These are phyloP conservation scores for Debaryomyces hansenii DNA, from an alignment of 805 yeast species.

Conservation along the genomic window DNA sequence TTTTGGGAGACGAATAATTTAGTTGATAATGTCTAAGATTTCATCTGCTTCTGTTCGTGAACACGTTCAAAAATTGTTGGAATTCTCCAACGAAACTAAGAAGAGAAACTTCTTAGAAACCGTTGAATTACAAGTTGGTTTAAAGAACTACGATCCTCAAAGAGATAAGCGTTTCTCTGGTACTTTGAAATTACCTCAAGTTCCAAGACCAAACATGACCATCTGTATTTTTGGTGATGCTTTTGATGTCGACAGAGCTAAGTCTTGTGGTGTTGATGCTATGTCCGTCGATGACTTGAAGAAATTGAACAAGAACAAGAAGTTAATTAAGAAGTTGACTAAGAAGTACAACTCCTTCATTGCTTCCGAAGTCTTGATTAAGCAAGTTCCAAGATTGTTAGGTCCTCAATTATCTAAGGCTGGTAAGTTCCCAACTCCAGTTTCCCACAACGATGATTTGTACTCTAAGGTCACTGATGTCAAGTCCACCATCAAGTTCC, in stretches of 20 bases:
- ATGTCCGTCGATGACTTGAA: conserved; percentile 99
- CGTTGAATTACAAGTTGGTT: conserved; percentile 98
- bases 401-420: conserved; percentile 99
- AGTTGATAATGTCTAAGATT: conserved; percentile 75
- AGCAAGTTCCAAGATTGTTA: conserved; percentile 99
- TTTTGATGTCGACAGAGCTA: conserved; percentile 99
- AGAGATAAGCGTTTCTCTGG: conserved; percentile 99
- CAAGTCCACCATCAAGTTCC: conserved; percentile 99
- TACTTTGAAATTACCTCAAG: conserved; percentile 94
- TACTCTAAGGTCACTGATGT: conserved; percentile 95
- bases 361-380: conserved; percentile 98
- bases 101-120: conserved; percentile 99
- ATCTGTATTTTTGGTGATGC: conserved; percentile 99
- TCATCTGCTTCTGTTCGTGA: conserved; percentile 93
- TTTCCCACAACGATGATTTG: conserved; percentile 98
- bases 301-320: conserved; percentile 99
- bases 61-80: conserved; percentile 88
- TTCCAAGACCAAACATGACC: conserved; percentile 99
- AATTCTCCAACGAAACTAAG: conserved; percentile 90
- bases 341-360: conserved; percentile 99
- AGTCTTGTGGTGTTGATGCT: conserved; percentile 98
- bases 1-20: conserved; percentile 72
- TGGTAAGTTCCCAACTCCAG: conserved; percentile 99
- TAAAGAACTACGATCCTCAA: conserved; percentile 99
- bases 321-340: conserved; percentile 98